These are phyloP conservation scores for Candida dajiaensis DNA, from an alignment of 805 yeast species.

Conservation along the genomic window DNA sequence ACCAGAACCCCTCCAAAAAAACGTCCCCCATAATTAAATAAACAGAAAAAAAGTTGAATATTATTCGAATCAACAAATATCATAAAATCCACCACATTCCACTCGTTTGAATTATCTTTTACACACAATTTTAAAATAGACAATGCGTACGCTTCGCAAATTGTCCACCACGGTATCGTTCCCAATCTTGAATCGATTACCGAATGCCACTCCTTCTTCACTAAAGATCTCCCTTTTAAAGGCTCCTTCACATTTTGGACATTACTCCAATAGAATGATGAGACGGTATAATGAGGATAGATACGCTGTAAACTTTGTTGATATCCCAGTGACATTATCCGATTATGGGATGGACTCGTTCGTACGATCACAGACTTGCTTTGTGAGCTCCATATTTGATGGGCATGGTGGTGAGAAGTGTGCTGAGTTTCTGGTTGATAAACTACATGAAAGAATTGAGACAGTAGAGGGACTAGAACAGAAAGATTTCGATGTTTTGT, in stretches of 20 bases:
- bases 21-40: too few relatives aligned
- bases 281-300: conserved; percentile 79
- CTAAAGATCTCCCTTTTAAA: conserved; percentile 31
- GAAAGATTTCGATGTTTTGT: conserved; percentile 36
- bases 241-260: conserved; percentile 67
- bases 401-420: conserved; percentile 93
- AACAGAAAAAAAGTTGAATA: too few relatives aligned
- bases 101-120: not conserved
- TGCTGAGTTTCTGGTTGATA: conserved; percentile 48
- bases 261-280: conserved; percentile 68
- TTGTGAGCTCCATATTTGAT: conserved; percentile 76
- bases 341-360: conserved; percentile 21
- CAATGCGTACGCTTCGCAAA: not conserved
- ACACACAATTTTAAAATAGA: too few relatives aligned
- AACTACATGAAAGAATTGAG: conserved; percentile 52
- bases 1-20: too few relatives aligned
- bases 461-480: conserved; percentile 21
- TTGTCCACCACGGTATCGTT: conserved; percentile 19
- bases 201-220: conserved; percentile 5
- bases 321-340: conserved; percentile 31
- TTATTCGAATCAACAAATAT: too few relatives aligned
- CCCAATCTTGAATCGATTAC: conserved; percentile 7
- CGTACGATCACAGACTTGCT: conserved; percentile 30
- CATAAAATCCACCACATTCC: not conserved
- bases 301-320: conserved; percentile 58